A percentile compares a stretch with the other conserved stretches of the same genome.
Evolutionary conservation across 768 basidiomycete species (phyloP).

Genomic region (Boletus tomentosulus): DNA sequence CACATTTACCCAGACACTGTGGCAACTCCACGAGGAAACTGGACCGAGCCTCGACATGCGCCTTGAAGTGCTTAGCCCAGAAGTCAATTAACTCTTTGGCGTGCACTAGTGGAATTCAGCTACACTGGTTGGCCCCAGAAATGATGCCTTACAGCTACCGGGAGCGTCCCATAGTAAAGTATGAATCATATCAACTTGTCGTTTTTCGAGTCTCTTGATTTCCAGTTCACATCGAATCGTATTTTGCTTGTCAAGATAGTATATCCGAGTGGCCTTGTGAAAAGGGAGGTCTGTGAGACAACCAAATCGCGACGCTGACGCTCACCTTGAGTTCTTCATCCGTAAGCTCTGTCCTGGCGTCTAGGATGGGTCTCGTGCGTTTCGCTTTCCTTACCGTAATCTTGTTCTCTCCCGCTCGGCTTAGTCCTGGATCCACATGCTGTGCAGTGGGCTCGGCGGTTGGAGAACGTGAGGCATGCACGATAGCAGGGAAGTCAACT

Average conservation of each 20-base stretch:
- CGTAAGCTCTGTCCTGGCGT: conserved; percentile 73
- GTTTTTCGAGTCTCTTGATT: conserved; percentile 53
- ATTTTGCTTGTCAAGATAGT: conserved; percentile 64
- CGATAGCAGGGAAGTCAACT: not conserved
- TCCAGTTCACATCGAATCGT: conserved; percentile 46
- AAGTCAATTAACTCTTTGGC: conserved; percentile 66
- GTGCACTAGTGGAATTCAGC: conserved; percentile 43
- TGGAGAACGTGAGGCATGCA: conserved; percentile 1
- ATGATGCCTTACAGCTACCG: conserved; percentile 46
- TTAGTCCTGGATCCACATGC: not conserved
- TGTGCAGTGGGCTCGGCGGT: not conserved
- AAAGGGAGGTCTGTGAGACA: not conserved
- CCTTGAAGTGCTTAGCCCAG: conserved; percentile 69
- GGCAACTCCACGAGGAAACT: conserved; percentile 15
- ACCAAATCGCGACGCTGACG: not conserved
- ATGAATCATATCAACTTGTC: conserved; percentile 49
- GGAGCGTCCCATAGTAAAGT: conserved; percentile 68
- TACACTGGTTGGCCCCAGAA: not conserved
- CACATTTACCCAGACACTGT: conserved; percentile 11
- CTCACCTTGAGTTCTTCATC: conserved; percentile 75
- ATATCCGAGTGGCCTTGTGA: conserved; percentile 52
- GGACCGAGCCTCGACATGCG: conserved; percentile 62
- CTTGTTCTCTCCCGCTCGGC: not conserved
- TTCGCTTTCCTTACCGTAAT: conserved; percentile 41
- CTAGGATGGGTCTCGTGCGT: conserved; percentile 53